Evolutionary conservation across 495 filamentous ascomycete genomes (phyloP).

Genomic region (Podospora conica): DNA sequence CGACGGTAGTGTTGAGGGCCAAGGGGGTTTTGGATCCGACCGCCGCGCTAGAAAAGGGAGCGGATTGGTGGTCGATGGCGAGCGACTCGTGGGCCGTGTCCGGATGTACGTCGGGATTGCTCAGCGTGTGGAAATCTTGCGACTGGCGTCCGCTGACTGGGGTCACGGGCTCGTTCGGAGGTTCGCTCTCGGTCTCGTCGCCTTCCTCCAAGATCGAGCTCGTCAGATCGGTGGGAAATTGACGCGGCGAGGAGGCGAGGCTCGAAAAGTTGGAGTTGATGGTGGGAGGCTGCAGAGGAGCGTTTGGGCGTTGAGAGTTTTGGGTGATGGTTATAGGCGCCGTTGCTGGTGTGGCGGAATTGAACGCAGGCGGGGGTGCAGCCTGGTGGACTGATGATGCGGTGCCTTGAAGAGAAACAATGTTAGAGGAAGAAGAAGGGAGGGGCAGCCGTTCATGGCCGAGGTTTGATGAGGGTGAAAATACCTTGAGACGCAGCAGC

Average conservation of each 20-base stretch:
- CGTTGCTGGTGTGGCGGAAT: background rate
- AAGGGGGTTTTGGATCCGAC: conserved; percentile 22
- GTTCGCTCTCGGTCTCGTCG: conserved; percentile 45
- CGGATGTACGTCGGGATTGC: conserved; percentile 34
- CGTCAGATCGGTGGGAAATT: conserved; percentile 38
- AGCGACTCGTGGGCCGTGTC: conserved; percentile 27
- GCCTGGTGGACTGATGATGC: background rate
- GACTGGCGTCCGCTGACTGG: conserved; percentile 46
- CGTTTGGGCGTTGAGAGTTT: conserved; percentile 4
- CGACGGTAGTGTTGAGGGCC: conserved; percentile 25
- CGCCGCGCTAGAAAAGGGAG: conserved; percentile 18
- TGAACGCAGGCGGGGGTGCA: background rate
- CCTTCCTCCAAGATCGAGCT: conserved; percentile 42
- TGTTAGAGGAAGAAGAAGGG: conserved; percentile 10
- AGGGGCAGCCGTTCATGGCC: conserved; percentile 15
- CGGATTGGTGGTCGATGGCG: conserved; percentile 22
- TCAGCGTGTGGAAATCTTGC: conserved; percentile 41
- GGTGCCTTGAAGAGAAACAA: background rate
- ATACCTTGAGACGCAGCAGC: conserved; percentile 32
- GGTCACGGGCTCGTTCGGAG: conserved; percentile 42
- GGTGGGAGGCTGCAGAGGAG: background rate
- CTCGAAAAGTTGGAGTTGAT: conserved; percentile 19
- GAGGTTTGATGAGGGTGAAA: conserved; percentile 20
- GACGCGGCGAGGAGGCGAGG: conserved; percentile 30
- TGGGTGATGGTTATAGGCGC: conserved; percentile 3